phyloP scores from a whole-genome alignment of 306 rosid species.

The Notholithocarpus densiflorus region DNA sequence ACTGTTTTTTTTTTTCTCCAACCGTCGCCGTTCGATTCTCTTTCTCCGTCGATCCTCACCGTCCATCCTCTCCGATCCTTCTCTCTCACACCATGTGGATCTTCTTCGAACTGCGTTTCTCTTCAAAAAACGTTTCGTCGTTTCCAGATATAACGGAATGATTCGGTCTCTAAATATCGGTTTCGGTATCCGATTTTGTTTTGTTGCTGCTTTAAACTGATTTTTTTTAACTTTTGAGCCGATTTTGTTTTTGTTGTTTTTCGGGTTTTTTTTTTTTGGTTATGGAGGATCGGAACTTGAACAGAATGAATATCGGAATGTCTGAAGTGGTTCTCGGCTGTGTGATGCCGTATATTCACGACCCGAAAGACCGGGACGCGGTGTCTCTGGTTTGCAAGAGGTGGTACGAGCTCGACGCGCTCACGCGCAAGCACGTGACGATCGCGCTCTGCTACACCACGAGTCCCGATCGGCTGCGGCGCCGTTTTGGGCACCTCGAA shows the following conservation, averaged over 20 bases:
- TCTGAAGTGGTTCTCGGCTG: slow-evolving; percentile 62
- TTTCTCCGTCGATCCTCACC: not conserved
- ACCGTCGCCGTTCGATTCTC: slow-evolving; percentile 19
- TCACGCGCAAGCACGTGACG: slow-evolving; percentile 89
- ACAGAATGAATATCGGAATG: slow-evolving; percentile 18
- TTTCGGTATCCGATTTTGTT: not conserved
- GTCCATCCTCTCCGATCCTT: not conserved
- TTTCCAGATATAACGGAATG: not conserved
- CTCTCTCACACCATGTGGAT: not conserved
- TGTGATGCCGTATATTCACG: slow-evolving; percentile 79
- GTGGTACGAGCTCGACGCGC: slow-evolving; percentile 87
- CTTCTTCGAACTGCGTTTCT: not conserved
- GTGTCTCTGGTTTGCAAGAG: slow-evolving; percentile 77
- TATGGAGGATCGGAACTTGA: slow-evolving; percentile 34
- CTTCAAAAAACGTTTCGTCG: not conserved
- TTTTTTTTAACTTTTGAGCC: no score
- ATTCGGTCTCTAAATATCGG: not conserved
- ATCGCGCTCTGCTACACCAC: slow-evolving; percentile 93
- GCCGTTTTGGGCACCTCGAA: slow-evolving; percentile 67
- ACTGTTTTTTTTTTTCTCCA: not conserved
- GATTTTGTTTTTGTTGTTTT: not conserved
- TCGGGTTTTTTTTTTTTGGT: not conserved
- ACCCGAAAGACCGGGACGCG: slow-evolving; percentile 77
- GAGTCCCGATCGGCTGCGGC: slow-evolving; percentile 63
- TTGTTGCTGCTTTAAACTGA: no score